phyloP scores from a whole-genome alignment of 164 flowering plant species.

The Buxus sempervirens region DNA sequence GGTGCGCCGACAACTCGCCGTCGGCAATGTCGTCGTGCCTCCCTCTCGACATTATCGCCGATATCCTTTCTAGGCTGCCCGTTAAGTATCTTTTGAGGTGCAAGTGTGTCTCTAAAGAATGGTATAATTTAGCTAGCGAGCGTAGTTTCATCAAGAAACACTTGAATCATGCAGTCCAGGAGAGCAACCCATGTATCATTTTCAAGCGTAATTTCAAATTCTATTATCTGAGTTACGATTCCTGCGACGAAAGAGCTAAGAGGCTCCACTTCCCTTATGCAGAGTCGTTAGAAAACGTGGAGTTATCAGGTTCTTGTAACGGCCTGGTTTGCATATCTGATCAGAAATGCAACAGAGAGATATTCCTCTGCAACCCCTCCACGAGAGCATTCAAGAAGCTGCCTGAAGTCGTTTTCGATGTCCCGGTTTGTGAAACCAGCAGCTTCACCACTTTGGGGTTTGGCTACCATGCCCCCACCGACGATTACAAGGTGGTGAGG shows the following conservation, averaged over 20 bases:
- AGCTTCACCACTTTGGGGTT: neutral
- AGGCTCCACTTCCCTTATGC: neutral
- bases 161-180: neutral
- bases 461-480: neutral
- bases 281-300: neutral
- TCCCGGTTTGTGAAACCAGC: neutral
- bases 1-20: no score
- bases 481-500: constrained; percentile 4
- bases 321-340: constrained; percentile 2
- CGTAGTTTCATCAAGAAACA: constrained; percentile 2
- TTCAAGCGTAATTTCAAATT: neutral
- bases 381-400: neutral
- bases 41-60: constrained; percentile 6
- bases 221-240: neutral
- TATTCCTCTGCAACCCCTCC: constrained; percentile 2
- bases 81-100: constrained; percentile 10
- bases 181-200: neutral
- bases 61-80: constrained; percentile 15
- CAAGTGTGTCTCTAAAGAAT: constrained; percentile 11
- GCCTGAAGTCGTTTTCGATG: neutral
- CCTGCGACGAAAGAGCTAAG: neutral
- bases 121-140: constrained; percentile 2
- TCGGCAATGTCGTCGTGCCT: neutral
- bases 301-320: constrained; percentile 1
- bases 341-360: neutral